Evolutionary conservation across 108 stramenopile genomes (phyloP).

Genomic region (Nitzschia sp.): DNA sequence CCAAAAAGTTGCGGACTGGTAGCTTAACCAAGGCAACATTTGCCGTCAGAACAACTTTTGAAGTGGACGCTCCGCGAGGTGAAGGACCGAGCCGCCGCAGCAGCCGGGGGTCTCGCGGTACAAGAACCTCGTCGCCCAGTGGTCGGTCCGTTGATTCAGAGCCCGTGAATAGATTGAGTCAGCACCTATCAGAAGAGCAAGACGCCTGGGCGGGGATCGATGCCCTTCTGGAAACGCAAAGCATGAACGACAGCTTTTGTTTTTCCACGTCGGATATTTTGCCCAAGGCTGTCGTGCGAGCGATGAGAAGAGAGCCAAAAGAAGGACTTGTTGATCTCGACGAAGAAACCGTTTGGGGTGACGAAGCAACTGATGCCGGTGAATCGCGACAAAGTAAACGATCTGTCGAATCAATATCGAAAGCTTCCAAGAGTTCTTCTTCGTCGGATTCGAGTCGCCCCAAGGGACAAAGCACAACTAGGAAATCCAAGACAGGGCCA

Average conservation of each 20-base stretch:
- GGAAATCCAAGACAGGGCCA: background rate
- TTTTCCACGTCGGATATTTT: constrained; percentile 27
- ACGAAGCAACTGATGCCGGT: constrained; percentile 1
- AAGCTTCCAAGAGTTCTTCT: background rate
- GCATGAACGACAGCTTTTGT: constrained; percentile 19
- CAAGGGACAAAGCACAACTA: background rate
- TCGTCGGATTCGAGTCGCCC: constrained; percentile 5
- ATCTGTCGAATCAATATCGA: constrained; percentile 9
- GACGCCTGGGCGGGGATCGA: constrained; percentile 30
- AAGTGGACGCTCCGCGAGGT: constrained; percentile 29
- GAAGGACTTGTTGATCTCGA: background rate
- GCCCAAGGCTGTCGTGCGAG: constrained; percentile 9
- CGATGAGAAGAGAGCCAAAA: constrained; percentile 7
- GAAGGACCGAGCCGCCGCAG: background rate
- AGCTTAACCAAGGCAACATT: background rate
- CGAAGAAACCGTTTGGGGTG: constrained; percentile 9
- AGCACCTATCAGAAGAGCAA: constrained; percentile 16
- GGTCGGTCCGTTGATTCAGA: constrained; percentile 6
- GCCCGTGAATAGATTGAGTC: constrained; percentile 1
- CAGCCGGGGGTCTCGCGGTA: background rate
- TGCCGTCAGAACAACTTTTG: constrained; percentile 15
- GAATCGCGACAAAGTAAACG: constrained; percentile 14
- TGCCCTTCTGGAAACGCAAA: constrained; percentile 16
- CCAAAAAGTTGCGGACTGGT: background rate
- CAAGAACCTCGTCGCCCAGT: background rate